Evolutionary conservation across 441 rosid genomes (phyloP), one percentile per base, ranked within the genome.

Genomic region (Arabidopsis hybrid): DNA sequence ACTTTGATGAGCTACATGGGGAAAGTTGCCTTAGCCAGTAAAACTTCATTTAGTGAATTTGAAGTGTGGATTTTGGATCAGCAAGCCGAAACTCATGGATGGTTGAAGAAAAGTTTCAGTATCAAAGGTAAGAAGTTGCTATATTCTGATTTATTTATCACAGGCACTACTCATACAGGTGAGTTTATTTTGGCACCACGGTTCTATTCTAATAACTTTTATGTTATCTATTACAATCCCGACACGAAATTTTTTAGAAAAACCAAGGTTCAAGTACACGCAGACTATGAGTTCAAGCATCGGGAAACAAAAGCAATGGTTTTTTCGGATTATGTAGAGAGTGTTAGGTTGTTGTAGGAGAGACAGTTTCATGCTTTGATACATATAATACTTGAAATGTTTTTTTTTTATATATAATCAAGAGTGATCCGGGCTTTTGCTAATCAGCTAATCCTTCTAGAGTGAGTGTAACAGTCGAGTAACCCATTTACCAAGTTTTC

Each of bases 61-160:
- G 49, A 47, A 14, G 52, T 47, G 21, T 47, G 52, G 52, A 5
- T 47, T 47, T 47, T 47, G 21, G 52, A 47, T 47, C 21, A 47
- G 49, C 49, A 43, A 5, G 49, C 17, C 49, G 8, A 43, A n/a
- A 43, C 49, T 7, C 21, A 14, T 14, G 21, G 21, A 47, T 47
- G 52, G 52, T 6, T 47, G 10, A 47, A 47, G 9, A 16, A 46
- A 7, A 46, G 51, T 14, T 46, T 46, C 18, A n/a, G 49, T 5
- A 4, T 45, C 14, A 42, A 12, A 42, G 3, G 10, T 39, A 39
- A 1, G 42, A 9, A 7, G 12, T 39, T 9, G 10, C 8, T 0
- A 42, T 13, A 3, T 42, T 12, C 1, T 10, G 46, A 2, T 42
- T 42, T 42, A 6, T 2, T 5, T 47, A 16, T 47, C 52, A 47